Evolutionary conservation across 1,139 yeast genomes (phyloP).

Genomic region (Protomyces inouyei): DNA sequence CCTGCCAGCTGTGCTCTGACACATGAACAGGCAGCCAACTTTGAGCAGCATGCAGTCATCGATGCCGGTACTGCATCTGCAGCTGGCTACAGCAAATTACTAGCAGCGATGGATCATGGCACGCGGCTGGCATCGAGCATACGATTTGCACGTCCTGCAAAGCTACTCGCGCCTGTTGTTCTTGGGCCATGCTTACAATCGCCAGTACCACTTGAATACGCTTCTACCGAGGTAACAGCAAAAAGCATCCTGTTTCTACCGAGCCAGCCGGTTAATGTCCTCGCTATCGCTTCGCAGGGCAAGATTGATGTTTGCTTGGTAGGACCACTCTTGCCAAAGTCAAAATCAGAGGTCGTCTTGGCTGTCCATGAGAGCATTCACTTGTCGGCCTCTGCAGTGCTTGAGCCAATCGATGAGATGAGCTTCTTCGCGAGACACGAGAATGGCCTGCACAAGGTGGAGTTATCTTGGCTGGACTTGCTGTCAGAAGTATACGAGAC

Average conservation of each 20-base stretch:
- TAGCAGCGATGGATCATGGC: conserved; percentile 13
- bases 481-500: conserved; percentile 9
- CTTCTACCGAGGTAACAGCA: conserved; percentile 7
- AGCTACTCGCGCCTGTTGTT: conserved; percentile 7
- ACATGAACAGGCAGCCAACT: not conserved
- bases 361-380: conserved; percentile 20
- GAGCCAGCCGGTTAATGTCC: conserved; percentile 13
- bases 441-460: conserved; percentile 12
- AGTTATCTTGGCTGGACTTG: conserved; percentile 5
- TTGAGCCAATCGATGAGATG: not conserved
- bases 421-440: conserved; percentile 6
- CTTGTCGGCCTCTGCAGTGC: not conserved
- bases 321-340: conserved; percentile 5
- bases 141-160: conserved; percentile 6
- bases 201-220: conserved; percentile 28
- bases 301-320: conserved; percentile 28
- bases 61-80: conserved; percentile 16
- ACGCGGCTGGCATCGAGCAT: conserved; percentile 2
- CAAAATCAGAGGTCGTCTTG: not conserved
- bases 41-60: conserved; percentile 7
- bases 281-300: conserved; percentile 27
- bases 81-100: not conserved
- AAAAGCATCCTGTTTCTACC: conserved; percentile 17
- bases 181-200: conserved; percentile 26
- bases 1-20: conserved; percentile 14